Percentiles rank a stretch among this genome's conserved stretches.
Conservation (phyloP, 2,329 filamentous ascomycete species). For the Elsinoe ampelina region DNA sequence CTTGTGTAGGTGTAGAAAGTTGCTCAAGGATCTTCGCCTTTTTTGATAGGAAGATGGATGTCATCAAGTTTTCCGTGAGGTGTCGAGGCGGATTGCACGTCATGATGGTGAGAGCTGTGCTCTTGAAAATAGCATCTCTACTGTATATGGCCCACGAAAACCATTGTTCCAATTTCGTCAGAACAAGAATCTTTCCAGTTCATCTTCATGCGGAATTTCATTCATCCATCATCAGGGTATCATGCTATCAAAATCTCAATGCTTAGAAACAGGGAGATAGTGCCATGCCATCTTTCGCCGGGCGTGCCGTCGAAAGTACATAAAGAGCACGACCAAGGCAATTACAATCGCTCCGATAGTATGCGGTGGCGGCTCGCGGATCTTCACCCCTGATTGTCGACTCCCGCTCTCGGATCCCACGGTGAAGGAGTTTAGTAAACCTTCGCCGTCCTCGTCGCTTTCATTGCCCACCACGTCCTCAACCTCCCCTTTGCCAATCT, state of each 20-base stretch:
- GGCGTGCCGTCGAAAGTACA: neutral
- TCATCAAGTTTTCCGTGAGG: conserved; percentile 4
- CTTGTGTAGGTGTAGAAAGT: conserved; percentile 56
- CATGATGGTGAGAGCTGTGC: neutral
- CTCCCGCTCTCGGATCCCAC: neutral
- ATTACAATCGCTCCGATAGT: neutral
- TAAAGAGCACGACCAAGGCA: neutral
- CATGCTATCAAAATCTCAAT: neutral
- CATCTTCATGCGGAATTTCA: neutral
- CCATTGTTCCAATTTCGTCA: no score
- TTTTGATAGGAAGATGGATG: conserved; percentile 36
- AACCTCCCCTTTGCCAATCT: neutral
- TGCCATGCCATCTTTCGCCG: neutral
- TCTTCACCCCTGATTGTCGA: neutral
- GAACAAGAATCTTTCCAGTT: no score
- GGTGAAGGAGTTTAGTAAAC: neutral
- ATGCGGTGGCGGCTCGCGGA: neutral
- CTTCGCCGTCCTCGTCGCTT: neutral
- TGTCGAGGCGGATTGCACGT: neutral
- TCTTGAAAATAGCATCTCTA: no score
- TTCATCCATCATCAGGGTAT: neutral
- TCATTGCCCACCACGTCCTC: neutral
- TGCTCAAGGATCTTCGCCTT: conserved; percentile 66
- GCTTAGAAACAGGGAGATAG: neutral
- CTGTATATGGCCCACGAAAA: no score